phyloP scores from a whole-genome alignment of 2,329 filamentous ascomycete genomes.

The Botrytis fabae region DNA sequence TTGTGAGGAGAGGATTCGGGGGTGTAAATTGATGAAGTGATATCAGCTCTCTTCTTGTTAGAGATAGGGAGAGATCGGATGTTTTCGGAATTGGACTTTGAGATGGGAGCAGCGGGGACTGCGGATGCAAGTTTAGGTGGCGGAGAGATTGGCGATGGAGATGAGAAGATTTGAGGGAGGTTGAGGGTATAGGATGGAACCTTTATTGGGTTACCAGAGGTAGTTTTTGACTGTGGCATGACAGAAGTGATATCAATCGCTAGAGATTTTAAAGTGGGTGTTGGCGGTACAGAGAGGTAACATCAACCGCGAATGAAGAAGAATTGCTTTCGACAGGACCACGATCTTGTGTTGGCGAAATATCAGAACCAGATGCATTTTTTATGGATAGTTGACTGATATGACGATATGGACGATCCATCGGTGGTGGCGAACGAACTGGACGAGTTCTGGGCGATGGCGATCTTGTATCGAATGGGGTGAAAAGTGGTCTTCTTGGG shows the following conservation, averaged over 20 bases:
- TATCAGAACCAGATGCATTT: neutral
- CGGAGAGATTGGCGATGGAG: neutral
- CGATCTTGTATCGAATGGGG: neutral
- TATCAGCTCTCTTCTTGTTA: neutral
- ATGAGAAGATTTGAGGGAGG: conserved; percentile 4
- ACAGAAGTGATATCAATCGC: neutral
- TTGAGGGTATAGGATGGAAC: neutral
- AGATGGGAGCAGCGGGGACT: neutral
- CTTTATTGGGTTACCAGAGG: neutral
- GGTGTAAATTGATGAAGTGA: neutral
- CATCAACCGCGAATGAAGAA: neutral
- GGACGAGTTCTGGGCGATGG: neutral
- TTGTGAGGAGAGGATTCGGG: neutral
- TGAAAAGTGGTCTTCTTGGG: neutral
- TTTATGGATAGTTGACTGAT: neutral
- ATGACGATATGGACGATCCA: conserved; percentile 20
- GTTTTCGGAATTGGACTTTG: neutral
- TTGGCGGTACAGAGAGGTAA: neutral
- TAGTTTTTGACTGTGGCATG: neutral
- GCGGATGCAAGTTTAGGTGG: neutral
- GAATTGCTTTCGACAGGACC: too few species aligned
- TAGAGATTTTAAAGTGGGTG: neutral
- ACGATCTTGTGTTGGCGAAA: too few species aligned
- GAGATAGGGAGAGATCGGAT: neutral
- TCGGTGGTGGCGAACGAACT: conserved; percentile 1